Evolutionary conservation across 2,329 filamentous ascomycete species (phyloP), one percentile per base, ranked within the genome.

Genomic region (Rhinocladiella mackenziei): DNA sequence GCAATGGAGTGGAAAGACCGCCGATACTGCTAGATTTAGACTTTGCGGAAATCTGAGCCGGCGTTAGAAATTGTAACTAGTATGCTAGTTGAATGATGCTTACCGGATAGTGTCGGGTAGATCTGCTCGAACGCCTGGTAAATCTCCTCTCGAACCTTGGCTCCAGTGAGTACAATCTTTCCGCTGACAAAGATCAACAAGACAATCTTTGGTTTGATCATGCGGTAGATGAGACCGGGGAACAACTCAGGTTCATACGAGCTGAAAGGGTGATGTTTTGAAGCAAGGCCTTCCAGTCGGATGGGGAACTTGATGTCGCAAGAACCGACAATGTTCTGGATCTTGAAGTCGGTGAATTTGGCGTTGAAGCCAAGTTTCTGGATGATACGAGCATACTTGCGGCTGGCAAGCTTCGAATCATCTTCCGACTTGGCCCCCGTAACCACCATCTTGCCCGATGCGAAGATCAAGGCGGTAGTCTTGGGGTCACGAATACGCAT

Each of bases 301-400:
- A 98, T 96, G 41, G 92, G 92, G 73, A 98, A 98, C 77, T 96
- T 96, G 77, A 98, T 96, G 65, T 98, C 92, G 69, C 91, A 97
- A 49, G 89, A 95, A 55, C 92, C 92, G 56, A 98, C 92, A 55
- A 98, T 97, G 71, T 98, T 98, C 75, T 96, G 89, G 62, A 98
- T 98, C 80, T 97, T 98, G 75, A 98, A 98, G 68, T 98, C 92
- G 57, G 89, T 96, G 70, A 98, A 97, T 80, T 96, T 96, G 61
- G 92, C 91, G 59, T 96, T 95, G 78, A 98, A 98, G 53, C 92
- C 92, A 50, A 98, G 86, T 75, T 98, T 98, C 77, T 98, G 92
- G 60, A 98, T 97, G 69, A 98, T 97, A 62, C 92, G 89, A 40
- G 92, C 92, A 65, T 97, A 97, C 72, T 98, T 98, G 71, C 91